Evolutionary conservation across 352 stramenopile genomes (phyloP).

Genomic region (Elongisporangium senticosum): DNA sequence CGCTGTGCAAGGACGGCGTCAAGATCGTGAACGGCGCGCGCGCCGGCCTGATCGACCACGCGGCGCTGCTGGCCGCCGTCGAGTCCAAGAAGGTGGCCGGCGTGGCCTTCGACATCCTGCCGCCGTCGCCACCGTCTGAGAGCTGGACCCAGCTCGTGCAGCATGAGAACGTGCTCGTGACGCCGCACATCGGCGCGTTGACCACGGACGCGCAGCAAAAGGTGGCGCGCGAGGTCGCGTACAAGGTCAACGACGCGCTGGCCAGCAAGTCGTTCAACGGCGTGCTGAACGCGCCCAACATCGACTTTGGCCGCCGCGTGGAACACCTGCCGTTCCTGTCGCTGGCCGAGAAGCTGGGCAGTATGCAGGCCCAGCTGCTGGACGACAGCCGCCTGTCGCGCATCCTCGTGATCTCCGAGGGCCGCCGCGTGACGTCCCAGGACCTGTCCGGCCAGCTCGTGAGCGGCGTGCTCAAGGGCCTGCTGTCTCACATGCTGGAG

Average conservation of each 20-base stretch:
- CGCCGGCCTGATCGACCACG: conserved; percentile 91
- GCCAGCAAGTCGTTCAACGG: conserved; percentile 90
- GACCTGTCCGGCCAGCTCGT: conserved; percentile 83
- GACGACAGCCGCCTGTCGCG: conserved; percentile 60
- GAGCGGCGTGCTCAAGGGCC: conserved; percentile 86
- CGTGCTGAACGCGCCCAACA: conserved; percentile 94
- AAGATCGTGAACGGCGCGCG: conserved; percentile 93
- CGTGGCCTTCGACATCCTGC: conserved; percentile 71
- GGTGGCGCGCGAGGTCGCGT: conserved; percentile 86
- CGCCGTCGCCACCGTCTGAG: conserved; percentile 33
- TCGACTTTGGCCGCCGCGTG: conserved; percentile 78
- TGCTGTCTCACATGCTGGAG: conserved; percentile 88
- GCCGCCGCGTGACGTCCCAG: conserved; percentile 71
- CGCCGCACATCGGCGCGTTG: conserved; percentile 93
- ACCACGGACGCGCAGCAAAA: conserved; percentile 93
- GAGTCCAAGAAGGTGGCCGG: conserved; percentile 72
- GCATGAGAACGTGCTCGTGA: conserved; percentile 89
- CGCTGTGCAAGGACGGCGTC: conserved; percentile 89
- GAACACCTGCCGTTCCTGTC: conserved; percentile 83
- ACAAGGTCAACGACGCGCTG: conserved; percentile 91
- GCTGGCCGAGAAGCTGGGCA: conserved; percentile 89
- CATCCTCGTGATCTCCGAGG: conserved; percentile 75
- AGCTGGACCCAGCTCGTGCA: conserved; percentile 75
- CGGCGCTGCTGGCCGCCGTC: conserved; percentile 85
- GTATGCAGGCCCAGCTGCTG: conserved; percentile 82